phyloP scores from a whole-genome alignment of 225 moss, liverwort and hornwort genomes.

The Physcomitrellopsis africana region DNA sequence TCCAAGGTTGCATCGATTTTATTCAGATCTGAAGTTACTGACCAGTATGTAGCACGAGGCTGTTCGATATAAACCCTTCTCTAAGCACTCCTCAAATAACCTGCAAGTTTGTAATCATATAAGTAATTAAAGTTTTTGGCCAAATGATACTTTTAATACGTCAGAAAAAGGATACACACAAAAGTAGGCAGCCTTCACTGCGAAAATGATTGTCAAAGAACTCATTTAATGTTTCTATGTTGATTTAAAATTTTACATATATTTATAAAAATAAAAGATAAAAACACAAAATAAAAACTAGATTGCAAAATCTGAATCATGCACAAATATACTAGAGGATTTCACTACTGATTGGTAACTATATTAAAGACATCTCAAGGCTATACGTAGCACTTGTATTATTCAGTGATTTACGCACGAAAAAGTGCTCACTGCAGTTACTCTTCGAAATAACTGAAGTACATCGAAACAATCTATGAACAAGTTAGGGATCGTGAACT shows the following conservation, averaged over 20 bases:
- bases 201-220: constrained; percentile 14
- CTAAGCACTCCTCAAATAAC: constrained; percentile 84
- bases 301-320: not conserved
- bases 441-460: not conserved
- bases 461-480: not conserved
- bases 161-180: not conserved
- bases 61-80: constrained; percentile 80
- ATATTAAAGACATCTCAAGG: not conserved
- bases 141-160: not conserved
- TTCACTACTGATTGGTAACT: constrained; percentile 3
- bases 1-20: not conserved
- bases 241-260: not conserved
- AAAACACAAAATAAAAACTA: not conserved
- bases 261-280: too few species aligned
- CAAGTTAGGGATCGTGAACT: constrained; percentile 30
- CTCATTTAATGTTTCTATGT: not conserved
- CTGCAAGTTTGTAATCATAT: constrained; percentile 40
- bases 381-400: not conserved
- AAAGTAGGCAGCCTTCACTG: not conserved
- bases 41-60: constrained; percentile 87
- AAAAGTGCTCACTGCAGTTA: constrained; percentile 6
- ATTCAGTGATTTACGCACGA: not conserved
- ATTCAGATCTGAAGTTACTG: constrained; percentile 28
- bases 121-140: constrained; percentile 11
- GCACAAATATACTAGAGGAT: not conserved